phyloP scores from a whole-genome alignment of 2,329 filamentous ascomycete genomes.

The Hysterium pulicare region DNA sequence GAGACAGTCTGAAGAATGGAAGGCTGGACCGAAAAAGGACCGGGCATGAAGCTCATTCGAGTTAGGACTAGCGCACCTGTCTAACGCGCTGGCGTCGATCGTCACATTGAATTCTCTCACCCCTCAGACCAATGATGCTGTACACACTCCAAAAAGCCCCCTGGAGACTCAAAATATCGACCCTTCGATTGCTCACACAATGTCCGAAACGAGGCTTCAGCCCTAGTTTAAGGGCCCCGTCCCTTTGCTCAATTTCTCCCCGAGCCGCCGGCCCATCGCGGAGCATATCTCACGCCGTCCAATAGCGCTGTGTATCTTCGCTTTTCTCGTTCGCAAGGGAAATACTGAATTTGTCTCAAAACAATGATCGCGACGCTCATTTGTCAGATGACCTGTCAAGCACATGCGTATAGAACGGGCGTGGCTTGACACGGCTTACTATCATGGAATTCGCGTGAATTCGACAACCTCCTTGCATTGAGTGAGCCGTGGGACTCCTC shows the following conservation, averaged over 20 bases:
- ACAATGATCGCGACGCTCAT: not conserved
- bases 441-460: not conserved
- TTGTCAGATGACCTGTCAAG: conserved; percentile 1
- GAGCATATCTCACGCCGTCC: not conserved
- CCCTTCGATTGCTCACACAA: not conserved
- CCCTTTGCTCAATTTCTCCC: not conserved
- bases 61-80: too few species aligned
- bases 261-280: not conserved
- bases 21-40: too few species aligned
- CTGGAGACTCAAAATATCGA: not conserved
- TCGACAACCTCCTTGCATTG: not conserved
- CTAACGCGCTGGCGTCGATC: too few species aligned
- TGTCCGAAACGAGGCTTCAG: not conserved
- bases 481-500: not conserved
- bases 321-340: not conserved
- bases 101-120: not conserved
- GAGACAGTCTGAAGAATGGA: too few species aligned
- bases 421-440: not conserved
- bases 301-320: not conserved
- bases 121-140: not conserved
- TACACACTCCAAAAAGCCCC: not conserved
- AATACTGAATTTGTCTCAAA: not conserved
- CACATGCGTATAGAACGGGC: not conserved
- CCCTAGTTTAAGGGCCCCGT: not conserved
- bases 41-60: too few species aligned